Base-by-base conservation (phyloP, 768 basidiomycete species). In the Neoboletus brunneissimus region DNA sequence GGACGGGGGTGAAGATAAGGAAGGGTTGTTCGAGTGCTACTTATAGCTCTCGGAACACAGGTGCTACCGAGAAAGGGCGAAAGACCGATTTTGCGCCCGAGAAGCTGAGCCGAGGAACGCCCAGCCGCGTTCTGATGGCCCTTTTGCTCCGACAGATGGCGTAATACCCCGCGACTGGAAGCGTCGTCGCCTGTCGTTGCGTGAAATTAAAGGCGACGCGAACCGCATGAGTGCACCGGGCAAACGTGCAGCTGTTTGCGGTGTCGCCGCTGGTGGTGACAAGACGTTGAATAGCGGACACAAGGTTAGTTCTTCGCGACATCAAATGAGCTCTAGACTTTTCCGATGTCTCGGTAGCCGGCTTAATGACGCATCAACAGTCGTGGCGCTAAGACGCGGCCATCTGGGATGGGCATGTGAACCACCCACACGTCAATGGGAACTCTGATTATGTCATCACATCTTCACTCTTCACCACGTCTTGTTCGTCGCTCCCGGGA, bases 1-100 rank as follows among this genome's bases (percentile, higher is more conserved):
- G 53, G 50, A 35, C 35, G 56, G 35, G 53, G 53, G 27, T 23
- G 48, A 38, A 56, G n/a, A 49, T 49, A 55, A 50, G 54, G 18
- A 29, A 23, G 5, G 45, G 0, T 13, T 35, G 8, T 40, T 51
- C 23, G 25, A 32, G 16, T 7, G 48, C 55, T 72, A 62, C 65
- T 71, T 73, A 71, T 71, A 73, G 54, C 34, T 20, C 45, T 27
- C 53, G 57, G 51, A 27, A 50, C 12, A 43, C 9, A 20, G 18
- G 10, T 18, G 11, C 34, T 58, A 48, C 67, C 69, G 48, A 60
- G 59, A 53, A 67, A 51, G 62, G 61, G 40, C 50, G 45, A 29
- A 55, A 40, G 48, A 46, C 38, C 47, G 29, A 34, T 43, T 56
- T 59, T 44, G 32, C 53, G 60, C 54, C 54, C 44, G 13, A 53